Conservation (phyloP, 1,284 basidiomycete species). For the Lignosus rhinocerotis region DNA sequence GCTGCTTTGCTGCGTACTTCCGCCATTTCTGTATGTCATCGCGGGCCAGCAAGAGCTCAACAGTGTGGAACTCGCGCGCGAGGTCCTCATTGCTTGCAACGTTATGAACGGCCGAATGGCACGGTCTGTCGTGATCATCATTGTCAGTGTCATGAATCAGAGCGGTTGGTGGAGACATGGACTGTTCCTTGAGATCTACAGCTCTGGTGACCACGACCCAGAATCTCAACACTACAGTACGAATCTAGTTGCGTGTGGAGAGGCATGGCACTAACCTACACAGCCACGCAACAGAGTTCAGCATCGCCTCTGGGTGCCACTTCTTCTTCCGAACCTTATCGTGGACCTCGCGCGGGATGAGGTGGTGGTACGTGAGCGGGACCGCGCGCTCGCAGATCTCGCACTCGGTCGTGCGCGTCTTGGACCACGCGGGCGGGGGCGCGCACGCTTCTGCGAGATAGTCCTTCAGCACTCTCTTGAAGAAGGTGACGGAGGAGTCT, state of each 20-base stretch:
- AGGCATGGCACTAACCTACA: constrained; percentile 44
- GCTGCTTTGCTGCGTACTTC: constrained; percentile 53
- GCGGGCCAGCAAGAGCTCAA: constrained; percentile 47
- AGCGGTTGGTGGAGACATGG: too few species aligned
- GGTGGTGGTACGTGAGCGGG: constrained; percentile 58
- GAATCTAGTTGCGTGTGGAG: neutral
- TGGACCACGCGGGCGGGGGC: constrained; percentile 51
- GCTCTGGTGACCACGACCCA: neutral
- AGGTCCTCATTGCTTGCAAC: constrained; percentile 52
- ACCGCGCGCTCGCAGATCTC: constrained; percentile 57
- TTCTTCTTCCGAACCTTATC: constrained; percentile 52
- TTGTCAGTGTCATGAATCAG: neutral
- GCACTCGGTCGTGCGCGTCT: constrained; percentile 51
- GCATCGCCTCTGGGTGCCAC: constrained; percentile 51
- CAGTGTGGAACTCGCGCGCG: constrained; percentile 48
- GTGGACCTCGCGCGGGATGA: constrained; percentile 55
- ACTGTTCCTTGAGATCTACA: too few species aligned
- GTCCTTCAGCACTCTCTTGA: constrained; percentile 41
- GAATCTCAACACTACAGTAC: neutral
- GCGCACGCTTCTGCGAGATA: constrained; percentile 42
- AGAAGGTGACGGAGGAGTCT: constrained; percentile 40
- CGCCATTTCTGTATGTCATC: constrained; percentile 58
- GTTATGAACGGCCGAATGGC: constrained; percentile 53
- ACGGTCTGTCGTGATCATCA: constrained; percentile 34
- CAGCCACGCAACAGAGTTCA: constrained; percentile 59